Evolutionary conservation across 495 filamentous ascomycete genomes (phyloP).

Genomic region (Trichoderma virens): DNA sequence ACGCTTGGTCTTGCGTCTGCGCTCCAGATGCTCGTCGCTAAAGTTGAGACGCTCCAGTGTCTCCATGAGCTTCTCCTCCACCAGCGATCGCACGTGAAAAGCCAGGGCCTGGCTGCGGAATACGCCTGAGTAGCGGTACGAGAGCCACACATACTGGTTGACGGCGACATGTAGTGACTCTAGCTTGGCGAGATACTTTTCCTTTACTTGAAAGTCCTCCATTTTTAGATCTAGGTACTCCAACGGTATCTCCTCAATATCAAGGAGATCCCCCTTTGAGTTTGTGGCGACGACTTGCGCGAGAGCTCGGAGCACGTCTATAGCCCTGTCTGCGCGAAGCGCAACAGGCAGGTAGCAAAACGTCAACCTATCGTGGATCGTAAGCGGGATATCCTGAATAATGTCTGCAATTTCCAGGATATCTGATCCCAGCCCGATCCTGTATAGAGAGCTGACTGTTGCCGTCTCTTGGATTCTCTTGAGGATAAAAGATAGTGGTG

Average conservation of each 20-base stretch:
- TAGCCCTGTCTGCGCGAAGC: slow-evolving; percentile 28
- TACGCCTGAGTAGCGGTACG: slow-evolving; percentile 62
- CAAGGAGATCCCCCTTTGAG: slow-evolving; percentile 53
- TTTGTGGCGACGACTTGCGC: slow-evolving; percentile 61
- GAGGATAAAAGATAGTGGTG: slow-evolving; percentile 71
- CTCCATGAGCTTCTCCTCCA: slow-evolving; percentile 69
- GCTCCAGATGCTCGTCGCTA: slow-evolving; percentile 13
- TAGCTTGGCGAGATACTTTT: slow-evolving; percentile 53
- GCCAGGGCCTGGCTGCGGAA: slow-evolving; percentile 73
- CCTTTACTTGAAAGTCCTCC: slow-evolving; percentile 29
- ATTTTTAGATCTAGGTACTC: slow-evolving; percentile 52
- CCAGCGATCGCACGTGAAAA: slow-evolving; percentile 68
- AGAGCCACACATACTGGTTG: slow-evolving; percentile 83
- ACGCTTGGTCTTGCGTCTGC: slow-evolving; percentile 17
- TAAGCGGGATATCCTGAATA: slow-evolving; percentile 59
- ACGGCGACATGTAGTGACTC: slow-evolving; percentile 75
- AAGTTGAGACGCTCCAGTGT: slow-evolving; percentile 41
- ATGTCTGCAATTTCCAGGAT: slow-evolving; percentile 58
- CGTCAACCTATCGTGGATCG: slow-evolving; percentile 60
- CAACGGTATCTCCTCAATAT: slow-evolving; percentile 55
- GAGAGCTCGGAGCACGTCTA: slow-evolving; percentile 45
- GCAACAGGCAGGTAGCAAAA: slow-evolving; percentile 63
- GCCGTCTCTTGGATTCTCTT: slow-evolving; percentile 60
- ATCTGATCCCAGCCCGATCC: slow-evolving; percentile 55
- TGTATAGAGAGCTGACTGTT: slow-evolving; percentile 54